Conservation (phyloP, 2,329 filamentous ascomycete genomes). For the Fusarium heterosporum region DNA sequence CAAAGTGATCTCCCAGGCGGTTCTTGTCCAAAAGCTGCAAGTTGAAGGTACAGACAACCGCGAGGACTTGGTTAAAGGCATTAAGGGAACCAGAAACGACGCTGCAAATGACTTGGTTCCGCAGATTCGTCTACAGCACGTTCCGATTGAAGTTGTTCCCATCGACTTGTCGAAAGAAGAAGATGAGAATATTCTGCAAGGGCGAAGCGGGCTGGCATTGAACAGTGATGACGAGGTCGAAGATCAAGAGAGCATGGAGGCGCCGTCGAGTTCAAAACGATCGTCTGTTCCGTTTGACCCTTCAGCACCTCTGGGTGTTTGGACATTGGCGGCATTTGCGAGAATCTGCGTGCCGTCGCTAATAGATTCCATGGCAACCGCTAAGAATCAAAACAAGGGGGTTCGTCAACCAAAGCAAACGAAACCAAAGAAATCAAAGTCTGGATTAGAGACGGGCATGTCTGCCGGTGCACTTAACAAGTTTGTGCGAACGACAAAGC, state of each 20-base stretch:
- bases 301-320: conserved; percentile 61
- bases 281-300: conserved; percentile 68
- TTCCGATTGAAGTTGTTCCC: conserved; percentile 80
- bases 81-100: conserved; percentile 77
- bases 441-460: conserved; percentile 36
- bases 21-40: conserved; percentile 72
- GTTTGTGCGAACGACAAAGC: conserved; percentile 58
- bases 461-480: conserved; percentile 54
- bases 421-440: conserved; percentile 32
- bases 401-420: conserved; percentile 27
- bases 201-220: conserved; percentile 67
- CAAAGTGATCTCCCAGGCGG: conserved; percentile 78
- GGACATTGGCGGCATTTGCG: conserved; percentile 55
- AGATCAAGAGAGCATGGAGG: conserved; percentile 50
- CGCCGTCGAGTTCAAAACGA: background rate
- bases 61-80: conserved; percentile 69
- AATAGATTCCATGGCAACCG: conserved; percentile 46
- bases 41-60: conserved; percentile 43
- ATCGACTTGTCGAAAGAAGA: conserved; percentile 80
- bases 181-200: conserved; percentile 66
- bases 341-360: conserved; percentile 45
- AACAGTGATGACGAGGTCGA: conserved; percentile 75
- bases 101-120: conserved; percentile 78
- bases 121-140: conserved; percentile 83
- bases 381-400: conserved; percentile 6